phyloP scores from a whole-genome alignment of 257 asterid genomes.

The Lavandula angustifolia region DNA sequence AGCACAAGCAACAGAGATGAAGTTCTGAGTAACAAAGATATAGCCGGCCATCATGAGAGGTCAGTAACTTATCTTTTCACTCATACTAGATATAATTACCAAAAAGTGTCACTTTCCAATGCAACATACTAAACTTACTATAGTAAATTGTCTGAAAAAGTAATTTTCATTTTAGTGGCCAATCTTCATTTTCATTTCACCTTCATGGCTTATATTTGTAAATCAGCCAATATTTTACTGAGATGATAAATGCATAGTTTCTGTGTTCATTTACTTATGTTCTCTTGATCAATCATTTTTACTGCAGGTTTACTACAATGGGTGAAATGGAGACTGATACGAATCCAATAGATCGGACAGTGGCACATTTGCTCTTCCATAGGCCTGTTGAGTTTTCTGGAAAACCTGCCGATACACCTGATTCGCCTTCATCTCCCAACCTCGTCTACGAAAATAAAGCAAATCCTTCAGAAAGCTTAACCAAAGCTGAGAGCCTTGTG shows the following conservation, averaged over 20 bases:
- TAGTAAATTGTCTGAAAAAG: too few species aligned
- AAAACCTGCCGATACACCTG: slow-evolving; percentile 51
- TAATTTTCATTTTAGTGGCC: too few species aligned
- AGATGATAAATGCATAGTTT: too few species aligned
- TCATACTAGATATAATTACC: neutral
- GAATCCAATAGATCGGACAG: slow-evolving; percentile 80
- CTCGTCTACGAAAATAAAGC: slow-evolving; percentile 43
- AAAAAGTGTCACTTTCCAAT: too few species aligned
- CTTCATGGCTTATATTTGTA: too few species aligned
- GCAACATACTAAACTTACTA: too few species aligned
- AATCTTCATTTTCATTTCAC: too few species aligned
- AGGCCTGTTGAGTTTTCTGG: slow-evolving; percentile 55
- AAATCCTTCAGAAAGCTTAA: slow-evolving; percentile 34
- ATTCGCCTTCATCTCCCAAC: slow-evolving; percentile 51
- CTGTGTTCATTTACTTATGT: neutral
- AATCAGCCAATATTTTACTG: too few species aligned
- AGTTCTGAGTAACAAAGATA: slow-evolving; percentile 43
- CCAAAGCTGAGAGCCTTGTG: slow-evolving; percentile 39
- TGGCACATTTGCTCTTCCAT: slow-evolving; percentile 88
- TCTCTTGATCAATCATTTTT: slow-evolving; percentile 20
- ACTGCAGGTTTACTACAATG: slow-evolving; percentile 54
- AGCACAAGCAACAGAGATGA: slow-evolving; percentile 50
- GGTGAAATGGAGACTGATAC: slow-evolving; percentile 67
- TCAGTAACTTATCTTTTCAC: slow-evolving; percentile 37
- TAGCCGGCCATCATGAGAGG: slow-evolving; percentile 52